Evolutionary conservation across 352 stramenopile genomes (phyloP).

Genomic region (Pelagophyceae sp.): DNA sequence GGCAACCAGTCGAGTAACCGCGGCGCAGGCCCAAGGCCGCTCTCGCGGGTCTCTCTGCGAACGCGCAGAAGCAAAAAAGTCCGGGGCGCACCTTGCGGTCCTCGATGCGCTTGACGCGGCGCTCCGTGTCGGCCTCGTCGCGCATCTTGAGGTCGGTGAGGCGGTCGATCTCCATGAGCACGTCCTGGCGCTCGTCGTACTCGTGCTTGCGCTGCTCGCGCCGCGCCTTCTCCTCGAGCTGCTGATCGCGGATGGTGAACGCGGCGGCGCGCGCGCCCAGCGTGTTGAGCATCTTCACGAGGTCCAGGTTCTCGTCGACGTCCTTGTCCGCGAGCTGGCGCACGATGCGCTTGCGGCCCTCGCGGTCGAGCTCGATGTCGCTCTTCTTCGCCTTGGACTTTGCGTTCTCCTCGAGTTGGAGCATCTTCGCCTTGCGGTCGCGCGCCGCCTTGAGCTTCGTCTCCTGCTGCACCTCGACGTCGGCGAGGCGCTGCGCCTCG

Average conservation of each 20-base stretch:
- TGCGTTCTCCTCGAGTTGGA: constrained; percentile 39
- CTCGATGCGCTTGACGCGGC: constrained; percentile 56
- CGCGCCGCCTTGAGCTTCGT: constrained; percentile 21
- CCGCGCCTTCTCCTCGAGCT: constrained; percentile 52
- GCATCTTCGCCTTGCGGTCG: constrained; percentile 42
- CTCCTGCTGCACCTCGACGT: constrained; percentile 17
- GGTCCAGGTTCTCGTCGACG: constrained; percentile 59
- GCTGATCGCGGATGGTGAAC: constrained; percentile 86
- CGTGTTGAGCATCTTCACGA: constrained; percentile 84
- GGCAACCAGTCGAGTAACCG: no score
- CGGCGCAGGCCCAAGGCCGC: no score
- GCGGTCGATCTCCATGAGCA: constrained; percentile 84
- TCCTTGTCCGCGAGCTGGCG: constrained; percentile 51
- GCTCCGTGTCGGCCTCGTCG: constrained; percentile 59
- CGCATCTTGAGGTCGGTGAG: constrained; percentile 76
- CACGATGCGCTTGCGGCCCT: constrained; percentile 42
- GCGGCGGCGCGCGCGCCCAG: constrained; percentile 73
- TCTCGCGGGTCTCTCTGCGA: no score
- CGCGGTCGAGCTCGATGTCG: constrained; percentile 38
- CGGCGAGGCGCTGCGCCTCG: not conserved
- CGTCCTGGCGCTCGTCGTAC: constrained; percentile 84
- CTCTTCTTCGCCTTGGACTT: constrained; percentile 43
- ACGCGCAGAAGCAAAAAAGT: no score
- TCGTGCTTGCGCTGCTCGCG: constrained; percentile 53
- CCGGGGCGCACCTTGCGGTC: no score